Percentiles rank a stretch among this genome's conserved stretches.
Conservation (phyloP, 805 yeast species). For the Cyberlindnera sargentensis region DNA sequence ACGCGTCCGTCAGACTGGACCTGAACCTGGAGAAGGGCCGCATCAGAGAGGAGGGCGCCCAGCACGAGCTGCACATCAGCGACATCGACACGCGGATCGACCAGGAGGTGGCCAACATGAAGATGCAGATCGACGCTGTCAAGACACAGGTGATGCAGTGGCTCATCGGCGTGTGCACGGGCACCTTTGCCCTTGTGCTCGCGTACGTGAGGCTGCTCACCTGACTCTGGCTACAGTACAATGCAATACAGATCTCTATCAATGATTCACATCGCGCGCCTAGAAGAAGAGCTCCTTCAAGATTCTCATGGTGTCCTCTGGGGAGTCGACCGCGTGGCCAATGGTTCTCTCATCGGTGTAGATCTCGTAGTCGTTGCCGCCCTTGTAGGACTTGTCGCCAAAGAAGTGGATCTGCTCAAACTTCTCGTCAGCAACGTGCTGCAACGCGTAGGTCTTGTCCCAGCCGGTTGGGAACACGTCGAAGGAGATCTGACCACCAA, state of each 20-base stretch:
- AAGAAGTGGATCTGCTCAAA: constrained; percentile 91
- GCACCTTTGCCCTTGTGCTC: constrained; percentile 89
- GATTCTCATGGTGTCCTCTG: constrained; percentile 82
- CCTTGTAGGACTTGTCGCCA: constrained; percentile 95
- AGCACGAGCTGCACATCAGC: constrained; percentile 87
- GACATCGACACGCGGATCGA: constrained; percentile 94
- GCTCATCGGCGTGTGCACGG: constrained; percentile 97
- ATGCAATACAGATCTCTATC: too few species aligned
- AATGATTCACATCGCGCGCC: background rate
- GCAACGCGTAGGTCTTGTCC: constrained; percentile 98
- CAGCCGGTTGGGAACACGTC: constrained; percentile 99
- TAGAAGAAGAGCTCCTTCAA: constrained; percentile 68
- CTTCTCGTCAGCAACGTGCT: constrained; percentile 81
- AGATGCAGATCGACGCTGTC: constrained; percentile 89
- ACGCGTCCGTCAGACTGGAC: constrained; percentile 87
- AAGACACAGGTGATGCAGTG: constrained; percentile 97
- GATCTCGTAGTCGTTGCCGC: constrained; percentile 99
- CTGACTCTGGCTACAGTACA: constrained; percentile 18
- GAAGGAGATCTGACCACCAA: constrained; percentile 98
- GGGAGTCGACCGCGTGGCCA: constrained; percentile 89
- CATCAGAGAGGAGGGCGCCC: constrained; percentile 87
- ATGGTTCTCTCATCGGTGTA: constrained; percentile 86
- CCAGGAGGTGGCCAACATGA: constrained; percentile 91
- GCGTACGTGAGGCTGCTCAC: constrained; percentile 85
- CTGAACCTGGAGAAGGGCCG: constrained; percentile 91